phyloP scores from a whole-genome alignment of 2,329 filamentous ascomycete species.

The Phoma sp. region DNA sequence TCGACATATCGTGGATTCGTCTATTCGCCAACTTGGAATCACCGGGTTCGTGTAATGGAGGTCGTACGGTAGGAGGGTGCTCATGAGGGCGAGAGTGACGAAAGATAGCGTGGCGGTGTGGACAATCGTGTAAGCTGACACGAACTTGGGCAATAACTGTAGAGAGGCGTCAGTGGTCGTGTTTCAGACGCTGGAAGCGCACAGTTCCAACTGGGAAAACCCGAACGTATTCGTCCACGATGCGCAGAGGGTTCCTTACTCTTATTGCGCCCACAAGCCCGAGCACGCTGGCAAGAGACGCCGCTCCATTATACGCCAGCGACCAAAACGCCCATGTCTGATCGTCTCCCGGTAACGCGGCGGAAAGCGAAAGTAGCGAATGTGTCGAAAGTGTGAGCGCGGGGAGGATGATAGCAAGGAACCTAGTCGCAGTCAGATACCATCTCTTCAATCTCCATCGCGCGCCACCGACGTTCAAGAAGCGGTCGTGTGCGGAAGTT shows the following conservation, averaged over 20 bases:
- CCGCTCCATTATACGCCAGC: slow-evolving; percentile 49
- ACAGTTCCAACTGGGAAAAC: neutral
- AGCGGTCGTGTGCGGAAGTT: neutral
- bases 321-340: slow-evolving; percentile 42
- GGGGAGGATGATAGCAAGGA: slow-evolving; percentile 38
- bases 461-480: neutral
- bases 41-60: slow-evolving; percentile 28
- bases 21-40: slow-evolving; percentile 29
- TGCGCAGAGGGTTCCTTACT: slow-evolving; percentile 39
- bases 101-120: slow-evolving; percentile 37
- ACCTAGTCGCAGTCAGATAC: slow-evolving; percentile 22
- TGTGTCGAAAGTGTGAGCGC: slow-evolving; percentile 36
- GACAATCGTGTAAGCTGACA: slow-evolving; percentile 35
- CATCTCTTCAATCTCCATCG: neutral
- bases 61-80: slow-evolving; percentile 32
- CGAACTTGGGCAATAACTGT: slow-evolving; percentile 31
- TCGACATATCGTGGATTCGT: slow-evolving; percentile 31
- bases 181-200: neutral
- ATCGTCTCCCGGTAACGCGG: slow-evolving; percentile 29
- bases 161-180: slow-evolving; percentile 20
- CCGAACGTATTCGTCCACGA: neutral
- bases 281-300: slow-evolving; percentile 49
- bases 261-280: slow-evolving; percentile 53
- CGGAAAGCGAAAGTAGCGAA: slow-evolving; percentile 32
- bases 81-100: slow-evolving; percentile 34